Conservation (phyloP, 495 filamentous ascomycete species). For the Monascus purpureus region DNA sequence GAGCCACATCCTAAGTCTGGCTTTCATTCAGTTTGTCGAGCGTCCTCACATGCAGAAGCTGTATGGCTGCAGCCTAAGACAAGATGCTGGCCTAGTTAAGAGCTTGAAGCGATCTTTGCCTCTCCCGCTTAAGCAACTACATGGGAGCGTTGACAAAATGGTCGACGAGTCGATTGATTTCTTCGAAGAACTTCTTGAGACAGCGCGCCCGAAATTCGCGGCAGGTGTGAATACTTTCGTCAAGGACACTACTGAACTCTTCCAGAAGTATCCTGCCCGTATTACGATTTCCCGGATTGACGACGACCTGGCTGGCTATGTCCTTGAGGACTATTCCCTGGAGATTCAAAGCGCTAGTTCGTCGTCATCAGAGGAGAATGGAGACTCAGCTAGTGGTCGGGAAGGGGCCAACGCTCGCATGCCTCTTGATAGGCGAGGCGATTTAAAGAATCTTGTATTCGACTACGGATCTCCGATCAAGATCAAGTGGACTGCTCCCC, state of each 20-base stretch:
- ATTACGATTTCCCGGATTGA: conserved; percentile 73
- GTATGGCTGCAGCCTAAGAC: conserved; percentile 70
- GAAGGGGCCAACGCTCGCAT: conserved; percentile 36
- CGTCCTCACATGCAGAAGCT: conserved; percentile 98
- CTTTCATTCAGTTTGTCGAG: conserved; percentile 87
- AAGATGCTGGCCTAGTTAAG: conserved; percentile 80
- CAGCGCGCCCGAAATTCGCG: conserved; percentile 75
- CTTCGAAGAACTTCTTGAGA: conserved; percentile 80
- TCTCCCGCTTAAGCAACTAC: conserved; percentile 58
- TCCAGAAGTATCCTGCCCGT: conserved; percentile 80
- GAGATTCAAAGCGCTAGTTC: conserved; percentile 53
- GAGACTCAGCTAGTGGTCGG: conserved; percentile 27
- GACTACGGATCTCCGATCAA: conserved; percentile 86
- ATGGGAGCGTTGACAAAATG: conserved; percentile 75
- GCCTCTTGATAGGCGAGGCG: conserved; percentile 36
- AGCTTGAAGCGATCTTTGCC: conserved; percentile 83
- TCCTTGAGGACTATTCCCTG: conserved; percentile 70
- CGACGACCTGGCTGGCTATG: conserved; percentile 69
- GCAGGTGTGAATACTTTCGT: conserved; percentile 77
- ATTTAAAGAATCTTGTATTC: conserved; percentile 60
- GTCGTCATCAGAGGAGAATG: conserved; percentile 32
- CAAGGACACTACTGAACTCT: conserved; percentile 73
- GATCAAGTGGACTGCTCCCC: conserved; percentile 83
- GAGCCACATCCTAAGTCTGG: conserved; percentile 71
- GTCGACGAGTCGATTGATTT: conserved; percentile 73